Evolutionary conservation across 78 protist genomes (phyloP), one percentile per base, ranked within the genome.

Genomic region (Dictyostelium brefeldianum): DNA sequence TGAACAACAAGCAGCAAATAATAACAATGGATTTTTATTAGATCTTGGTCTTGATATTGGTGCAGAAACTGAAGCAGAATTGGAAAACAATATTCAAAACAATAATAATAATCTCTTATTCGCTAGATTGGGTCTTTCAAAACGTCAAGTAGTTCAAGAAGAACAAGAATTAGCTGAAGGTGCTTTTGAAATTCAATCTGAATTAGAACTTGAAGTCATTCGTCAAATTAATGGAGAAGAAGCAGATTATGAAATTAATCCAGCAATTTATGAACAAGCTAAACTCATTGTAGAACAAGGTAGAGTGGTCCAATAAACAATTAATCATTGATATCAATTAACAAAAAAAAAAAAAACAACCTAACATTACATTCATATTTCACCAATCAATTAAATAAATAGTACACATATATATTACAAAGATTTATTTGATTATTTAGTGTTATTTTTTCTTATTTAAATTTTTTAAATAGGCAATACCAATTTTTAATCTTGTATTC

Each of bases 121-220:
- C 48, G 75, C 47, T 15, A 67, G 48, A 25, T 31, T 67, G 5
- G 75, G 75, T 67, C 12, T 67, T 31, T 67, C 75, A 15, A 67
- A 67, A 31, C 75, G 75, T 67, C 75, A 67, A 67, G 27, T 31
- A n/a, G 25, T 67, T 67, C 75, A 36, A 67, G 75, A 67, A 15
- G 75, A 67, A 67, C 3, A 15, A 29, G 75, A 67, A 29, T 25
- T 25, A 1, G 48, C 47, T 4, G 75, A 67, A 4, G 75, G 22
- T 14, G 25, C 75, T 11, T 67, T 67, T 67, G 75, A 67, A 67
- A 31, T 67, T 41, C 5, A 20, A 12, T 67, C 75, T 31, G 75
- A 67, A 67, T 67, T 67, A 17, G 75, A 67, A 67, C 43, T 14
- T 29, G 75, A 67, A 29, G 75, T 67, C 15, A 67, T 67, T 15